phyloP scores from a whole-genome alignment of 73 alveolate genomes.

The Urostyla sp. region DNA sequence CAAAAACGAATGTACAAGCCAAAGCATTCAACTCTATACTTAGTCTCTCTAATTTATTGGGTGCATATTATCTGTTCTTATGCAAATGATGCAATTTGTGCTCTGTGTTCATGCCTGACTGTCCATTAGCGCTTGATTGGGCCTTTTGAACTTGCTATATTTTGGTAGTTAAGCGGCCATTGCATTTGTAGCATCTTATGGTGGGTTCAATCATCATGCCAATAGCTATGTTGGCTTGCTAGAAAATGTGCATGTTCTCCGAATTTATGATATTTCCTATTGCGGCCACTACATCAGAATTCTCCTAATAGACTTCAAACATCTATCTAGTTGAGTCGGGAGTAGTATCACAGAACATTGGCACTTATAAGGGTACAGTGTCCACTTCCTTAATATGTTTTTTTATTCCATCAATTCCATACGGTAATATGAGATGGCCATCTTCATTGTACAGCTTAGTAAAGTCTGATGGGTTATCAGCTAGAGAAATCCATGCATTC shows the following conservation, averaged over 20 bases:
- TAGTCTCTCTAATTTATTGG: slow-evolving; percentile 42
- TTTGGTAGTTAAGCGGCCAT: slow-evolving; percentile 26
- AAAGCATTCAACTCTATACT: slow-evolving; percentile 44
- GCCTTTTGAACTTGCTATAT: background rate
- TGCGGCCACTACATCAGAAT: slow-evolving; percentile 70
- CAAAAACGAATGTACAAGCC: slow-evolving; percentile 61
- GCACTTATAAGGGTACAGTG: slow-evolving; percentile 68
- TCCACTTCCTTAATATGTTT: slow-evolving; percentile 63
- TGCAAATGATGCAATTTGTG: too few species aligned
- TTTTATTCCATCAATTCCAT: slow-evolving; percentile 66
- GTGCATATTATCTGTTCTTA: slow-evolving; percentile 19
- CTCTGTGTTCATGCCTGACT: too few species aligned
- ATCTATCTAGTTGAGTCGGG: slow-evolving; percentile 54
- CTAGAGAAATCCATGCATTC: slow-evolving; percentile 68
- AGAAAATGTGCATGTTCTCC: slow-evolving; percentile 55
- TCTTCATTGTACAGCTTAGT: slow-evolving; percentile 47
- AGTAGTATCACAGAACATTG: slow-evolving; percentile 68
- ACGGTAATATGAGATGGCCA: slow-evolving; percentile 67
- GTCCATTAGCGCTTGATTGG: background rate
- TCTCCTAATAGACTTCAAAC: slow-evolving; percentile 69
- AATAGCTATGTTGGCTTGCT: slow-evolving; percentile 55
- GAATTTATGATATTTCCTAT: slow-evolving; percentile 67
- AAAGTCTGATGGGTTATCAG: slow-evolving; percentile 50
- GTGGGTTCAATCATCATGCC: slow-evolving; percentile 63
- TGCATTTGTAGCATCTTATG: slow-evolving; percentile 51